Evolutionary conservation across 139 green algal species (phyloP).

Genomic region (Chlamydomonas eustigma): DNA sequence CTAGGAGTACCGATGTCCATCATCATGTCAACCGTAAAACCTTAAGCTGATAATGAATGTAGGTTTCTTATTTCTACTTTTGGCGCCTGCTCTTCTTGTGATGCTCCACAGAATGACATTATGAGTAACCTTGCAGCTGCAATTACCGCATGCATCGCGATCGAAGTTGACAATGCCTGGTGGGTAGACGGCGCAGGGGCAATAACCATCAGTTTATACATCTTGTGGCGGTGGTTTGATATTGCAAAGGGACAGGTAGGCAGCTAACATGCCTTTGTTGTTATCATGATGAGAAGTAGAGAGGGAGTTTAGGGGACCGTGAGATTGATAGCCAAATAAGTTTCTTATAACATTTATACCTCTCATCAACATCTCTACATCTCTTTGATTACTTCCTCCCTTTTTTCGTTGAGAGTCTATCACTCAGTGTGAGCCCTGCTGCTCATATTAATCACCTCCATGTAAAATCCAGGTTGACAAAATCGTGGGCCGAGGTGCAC

Average conservation of each 20-base stretch:
- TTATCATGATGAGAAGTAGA: background rate
- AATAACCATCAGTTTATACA: constrained; percentile 61
- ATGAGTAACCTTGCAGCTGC: background rate
- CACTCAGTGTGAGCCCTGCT: no score
- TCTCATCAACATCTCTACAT: no score
- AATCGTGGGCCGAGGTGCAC: background rate
- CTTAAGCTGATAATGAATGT: no score
- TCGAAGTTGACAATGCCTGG: constrained; percentile 33
- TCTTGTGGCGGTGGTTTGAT: constrained; percentile 60
- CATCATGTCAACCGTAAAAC: no score
- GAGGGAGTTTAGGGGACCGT: background rate
- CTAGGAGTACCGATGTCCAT: no score
- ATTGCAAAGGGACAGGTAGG: constrained; percentile 62
- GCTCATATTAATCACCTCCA: no score
- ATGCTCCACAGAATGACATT: background rate
- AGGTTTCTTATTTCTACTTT: no score
- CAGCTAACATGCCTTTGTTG: background rate
- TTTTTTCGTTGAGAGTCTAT: no score
- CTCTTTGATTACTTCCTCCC: no score
- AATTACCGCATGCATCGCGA: background rate
- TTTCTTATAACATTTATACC: no score
- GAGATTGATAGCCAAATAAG: background rate
- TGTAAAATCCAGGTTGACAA: constrained; percentile 14
- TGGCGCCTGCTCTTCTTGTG: background rate
- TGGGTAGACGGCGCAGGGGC: constrained; percentile 57